These are phyloP conservation scores for Lathyrus tuberosus DNA, from an alignment of 306 rosid genomes.

Conservation along the genomic window DNA sequence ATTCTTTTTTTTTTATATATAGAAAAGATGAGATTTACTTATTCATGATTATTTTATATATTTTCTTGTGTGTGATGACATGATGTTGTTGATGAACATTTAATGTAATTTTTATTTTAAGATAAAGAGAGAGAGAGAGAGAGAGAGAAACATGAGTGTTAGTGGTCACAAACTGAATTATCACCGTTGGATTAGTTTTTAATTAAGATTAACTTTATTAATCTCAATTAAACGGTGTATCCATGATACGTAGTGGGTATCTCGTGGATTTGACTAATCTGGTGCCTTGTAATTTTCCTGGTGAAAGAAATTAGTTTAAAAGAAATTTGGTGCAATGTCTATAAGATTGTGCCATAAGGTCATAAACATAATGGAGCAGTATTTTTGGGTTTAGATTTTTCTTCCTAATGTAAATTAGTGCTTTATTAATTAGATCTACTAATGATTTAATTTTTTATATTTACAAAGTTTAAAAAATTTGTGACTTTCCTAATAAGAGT, in stretches of 20 bases:
- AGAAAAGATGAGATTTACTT: constrained; percentile 18
- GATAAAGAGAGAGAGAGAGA: not conserved
- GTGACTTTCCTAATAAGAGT: too few relatives aligned
- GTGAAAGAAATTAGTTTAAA: constrained; percentile 28
- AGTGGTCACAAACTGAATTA: constrained; percentile 39
- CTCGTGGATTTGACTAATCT: constrained; percentile 65
- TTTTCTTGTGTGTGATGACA: constrained; percentile 56
- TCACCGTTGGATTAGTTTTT: constrained; percentile 50
- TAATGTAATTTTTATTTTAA: constrained; percentile 33
- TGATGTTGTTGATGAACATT: constrained; percentile 59
- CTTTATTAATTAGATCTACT: not conserved
- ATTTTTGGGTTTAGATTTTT: not conserved
- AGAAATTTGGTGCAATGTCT: constrained; percentile 40
- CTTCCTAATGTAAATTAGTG: not conserved
- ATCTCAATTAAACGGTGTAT: constrained; percentile 35
- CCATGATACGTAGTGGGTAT: constrained; percentile 67
- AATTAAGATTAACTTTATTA: not conserved
- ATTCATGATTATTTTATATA: constrained; percentile 42
- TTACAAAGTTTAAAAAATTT: too few relatives aligned
- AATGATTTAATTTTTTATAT: too few relatives aligned
- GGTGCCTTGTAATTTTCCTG: constrained; percentile 46
- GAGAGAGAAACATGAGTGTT: constrained; percentile 28
- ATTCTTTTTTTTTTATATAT: not conserved
- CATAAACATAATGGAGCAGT: not conserved
- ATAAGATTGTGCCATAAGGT: not conserved